Base-by-base conservation (phyloP, 495 filamentous ascomycete species). In the Hypoxylon perforatum region DNA sequence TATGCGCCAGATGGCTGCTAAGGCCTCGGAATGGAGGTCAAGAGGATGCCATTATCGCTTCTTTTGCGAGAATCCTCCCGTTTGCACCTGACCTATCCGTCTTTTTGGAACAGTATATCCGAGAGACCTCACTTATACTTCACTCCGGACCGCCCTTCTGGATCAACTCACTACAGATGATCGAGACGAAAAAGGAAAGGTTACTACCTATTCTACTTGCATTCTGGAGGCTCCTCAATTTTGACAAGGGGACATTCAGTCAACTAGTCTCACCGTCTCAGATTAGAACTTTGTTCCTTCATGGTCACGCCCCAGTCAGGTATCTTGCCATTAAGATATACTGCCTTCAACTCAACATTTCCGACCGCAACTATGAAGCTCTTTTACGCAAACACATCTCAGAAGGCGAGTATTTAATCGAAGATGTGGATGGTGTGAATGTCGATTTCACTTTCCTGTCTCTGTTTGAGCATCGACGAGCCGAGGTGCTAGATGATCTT, bases 361-460 rank as follows among this genome's bases (percentile, higher is more conserved):
- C 94, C 1, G 96, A 99, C 77, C 76, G 83, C 56, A 89, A 91
- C 28, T 81, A 90, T 49, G 86, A 93, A 65, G 83, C 84, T 18
- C 89, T 96, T 76, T 72, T 96, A 38, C 74, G 78, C 48, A 78
- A 82, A 65, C 82, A 94, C 77, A 78, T 92, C 22, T 85, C 84
- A 50, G 72, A 81, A 46, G 86, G 86, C 42, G 80, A 73, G 45
- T 70, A 84, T 17, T 82, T 95, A 23, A 65, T 82, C 61, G 92
- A 88, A 2, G 76, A 84, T 18, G 91, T 91, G 85, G 96, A 99
- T 74, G 92, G 88, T 18, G 85, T 82, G 54, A 72, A 73, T 39
- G 88, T 96, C 41, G 93, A 97, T 74, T 98, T 94, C 78, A 85
- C 87, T 23, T 94, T 96, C 74, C 80, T 98, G 45, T 86, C 87